Evolutionary conservation across 2,329 filamentous ascomycete genomes (phyloP), one percentile per base, ranked within the genome.

Genomic region (Pyricularia pennisetigena): DNA sequence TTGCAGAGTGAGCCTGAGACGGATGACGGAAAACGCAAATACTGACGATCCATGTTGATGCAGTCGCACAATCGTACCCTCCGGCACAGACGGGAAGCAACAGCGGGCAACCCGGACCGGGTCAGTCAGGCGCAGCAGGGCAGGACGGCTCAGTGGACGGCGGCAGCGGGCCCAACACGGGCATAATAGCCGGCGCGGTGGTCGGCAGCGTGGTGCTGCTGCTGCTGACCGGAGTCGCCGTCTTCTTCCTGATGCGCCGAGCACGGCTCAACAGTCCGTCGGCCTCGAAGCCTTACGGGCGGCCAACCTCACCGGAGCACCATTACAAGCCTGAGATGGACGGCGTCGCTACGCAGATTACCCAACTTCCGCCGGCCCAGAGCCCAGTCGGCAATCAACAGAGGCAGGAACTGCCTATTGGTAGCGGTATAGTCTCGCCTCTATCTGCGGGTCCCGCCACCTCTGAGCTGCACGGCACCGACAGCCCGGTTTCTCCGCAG

Each of bases 161-260:
- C 8, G 69, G 63, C 8, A 68, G 68, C 61, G 69, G 73, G 1
- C 72, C 73, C 8, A 77, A 75, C 57, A 74, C 74, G 0, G 74
- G 71, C 4, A 72, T 78, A 28, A 81, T 83, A 32, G 71, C 70
- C 3, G 76, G 78, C 1, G 78, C 74, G 4, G 76, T 76, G 0
- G 74, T 76, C 7, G 79, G 78, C 5, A 75, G 70, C 3, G 69
- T 79, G 9, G 74, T 69, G 1, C 77, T 75, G 4, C 70, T 80
- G 1, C 73, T 69, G 9, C 57, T 77, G 14, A 69, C 79, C 3
- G 76, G 75, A 0, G 70, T 75, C 0, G 75, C 78, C 28, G 75
- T 82, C 68, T 77, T 82, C 72, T 75, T 81, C 61, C 72, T 79
- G 28, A 70, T 72, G 68, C 72, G 72, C 28, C 70, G 71, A 14